Base-by-base conservation (phyloP, 495 filamentous ascomycete species). In the Podospora tetraspora region DNA sequence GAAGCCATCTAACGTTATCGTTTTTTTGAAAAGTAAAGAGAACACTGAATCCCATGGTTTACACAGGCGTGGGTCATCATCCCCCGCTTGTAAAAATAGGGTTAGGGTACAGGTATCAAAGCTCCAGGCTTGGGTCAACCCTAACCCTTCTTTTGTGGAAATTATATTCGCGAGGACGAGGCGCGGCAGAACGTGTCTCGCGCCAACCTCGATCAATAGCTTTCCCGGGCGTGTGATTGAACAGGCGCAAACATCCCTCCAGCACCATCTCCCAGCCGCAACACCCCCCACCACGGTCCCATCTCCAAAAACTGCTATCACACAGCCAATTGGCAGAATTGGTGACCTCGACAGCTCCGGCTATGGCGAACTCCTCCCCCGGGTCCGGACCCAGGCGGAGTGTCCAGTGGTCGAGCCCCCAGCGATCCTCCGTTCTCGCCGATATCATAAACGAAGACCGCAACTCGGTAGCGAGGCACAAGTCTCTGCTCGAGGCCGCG, bases 401-500 rank as follows among this genome's bases (percentile, higher is more conserved):
- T 70, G 69, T 73, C 63, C 75, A 76, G 66, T 77, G 72, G 74
- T 64, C 76, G 16, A 80, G 76, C 56, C 77, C 80, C 8, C 69
- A 77, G 25, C 70, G 77, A 62, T 63, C 72, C 3, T 23, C 29
- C 25, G 69, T 74, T 21, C 66, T 82, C n/a, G 73, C 77, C 56
- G 77, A 79, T 16, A 70, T 81, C 52, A 69, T 84, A 11, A 30
- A 61, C 60, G 80, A 81, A 52, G 69, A 70, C 52, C 73, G 81
- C n/a, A 81, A 84, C 66, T 79, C 81, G 22, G 80, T 79, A 60
- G 73, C 78, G 21, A 79, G 79, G 7, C 88, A 92, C 67, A 83
- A 82, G 66, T 82, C 82, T 60, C 86, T 90, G 1, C 84, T 94
- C 19, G 86, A 87, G 57, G 79, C 84, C 57, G 90, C 87, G 0